phyloP scores from a whole-genome alignment of 495 filamentous ascomycete genomes.

The Penicillium lividum region DNA sequence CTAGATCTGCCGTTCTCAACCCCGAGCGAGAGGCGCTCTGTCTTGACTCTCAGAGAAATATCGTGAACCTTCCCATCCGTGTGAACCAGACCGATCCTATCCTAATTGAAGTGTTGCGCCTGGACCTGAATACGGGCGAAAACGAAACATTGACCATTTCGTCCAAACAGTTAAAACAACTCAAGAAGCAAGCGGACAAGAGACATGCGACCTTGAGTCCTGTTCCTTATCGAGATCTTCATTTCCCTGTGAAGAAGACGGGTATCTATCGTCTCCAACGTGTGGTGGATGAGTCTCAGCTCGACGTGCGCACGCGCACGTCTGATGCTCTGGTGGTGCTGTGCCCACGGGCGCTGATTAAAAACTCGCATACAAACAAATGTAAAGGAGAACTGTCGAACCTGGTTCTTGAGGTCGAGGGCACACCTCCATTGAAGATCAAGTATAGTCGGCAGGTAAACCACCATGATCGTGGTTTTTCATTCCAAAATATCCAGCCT shows the following conservation, averaged over 20 bases:
- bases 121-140: slow-evolving; percentile 75
- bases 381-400: slow-evolving; percentile 88
- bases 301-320: slow-evolving; percentile 76
- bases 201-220: slow-evolving; percentile 47
- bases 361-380: slow-evolving; percentile 60
- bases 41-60: slow-evolving; percentile 60
- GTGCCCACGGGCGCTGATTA: slow-evolving; percentile 78
- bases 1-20: slow-evolving; percentile 81
- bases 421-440: slow-evolving; percentile 87
- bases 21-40: slow-evolving; percentile 76
- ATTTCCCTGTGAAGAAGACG: slow-evolving; percentile 71
- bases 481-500: slow-evolving; percentile 88
- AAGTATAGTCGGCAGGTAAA: slow-evolving; percentile 87
- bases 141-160: slow-evolving; percentile 77
- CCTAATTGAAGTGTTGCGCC: slow-evolving; percentile 78
- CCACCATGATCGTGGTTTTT: slow-evolving; percentile 68
- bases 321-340: slow-evolving; percentile 78
- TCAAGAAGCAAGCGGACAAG: slow-evolving; percentile 63
- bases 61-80: slow-evolving; percentile 74
- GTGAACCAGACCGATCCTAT: slow-evolving; percentile 92
- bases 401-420: slow-evolving; percentile 75
- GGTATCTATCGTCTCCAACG: slow-evolving; percentile 82
- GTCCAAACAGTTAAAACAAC: slow-evolving; percentile 65
- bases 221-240: slow-evolving; percentile 56
- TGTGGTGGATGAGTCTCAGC: slow-evolving; percentile 87